Conservation (phyloP, 2,329 filamentous ascomycete genomes). For the Neonectria sp. region DNA sequence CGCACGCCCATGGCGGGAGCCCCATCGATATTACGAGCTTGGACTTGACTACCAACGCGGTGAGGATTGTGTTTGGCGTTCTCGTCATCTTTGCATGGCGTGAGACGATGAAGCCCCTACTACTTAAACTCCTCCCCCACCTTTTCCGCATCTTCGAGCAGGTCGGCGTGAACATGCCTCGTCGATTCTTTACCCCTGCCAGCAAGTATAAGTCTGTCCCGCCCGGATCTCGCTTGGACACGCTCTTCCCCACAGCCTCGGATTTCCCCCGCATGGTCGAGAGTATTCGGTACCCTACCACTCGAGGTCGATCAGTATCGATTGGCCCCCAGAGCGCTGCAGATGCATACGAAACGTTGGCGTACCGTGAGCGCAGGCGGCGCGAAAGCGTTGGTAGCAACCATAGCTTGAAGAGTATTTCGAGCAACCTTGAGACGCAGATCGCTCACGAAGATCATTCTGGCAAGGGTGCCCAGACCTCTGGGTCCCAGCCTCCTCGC, state of each 20-base stretch:
- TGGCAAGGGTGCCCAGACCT: constrained; percentile 58
- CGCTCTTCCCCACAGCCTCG: constrained; percentile 90
- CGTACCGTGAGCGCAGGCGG: constrained; percentile 81
- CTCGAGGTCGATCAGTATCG: constrained; percentile 84
- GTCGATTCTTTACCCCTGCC: constrained; percentile 92
- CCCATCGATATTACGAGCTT: constrained; percentile 77
- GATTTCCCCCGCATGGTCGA: constrained; percentile 88
- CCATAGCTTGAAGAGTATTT: constrained; percentile 61
- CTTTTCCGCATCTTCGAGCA: constrained; percentile 90
- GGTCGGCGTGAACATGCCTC: constrained; percentile 83
- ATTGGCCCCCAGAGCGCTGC: constrained; percentile 96
- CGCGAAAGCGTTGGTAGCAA: constrained; percentile 70
- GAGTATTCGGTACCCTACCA: constrained; percentile 81
- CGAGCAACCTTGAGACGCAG: constrained; percentile 59
- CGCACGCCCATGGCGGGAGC: constrained; percentile 62
- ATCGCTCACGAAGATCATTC: constrained; percentile 57
- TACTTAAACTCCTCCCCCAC: constrained; percentile 85
- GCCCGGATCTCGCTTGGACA: constrained; percentile 79
- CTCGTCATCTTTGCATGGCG: constrained; percentile 91
- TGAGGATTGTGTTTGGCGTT: constrained; percentile 85
- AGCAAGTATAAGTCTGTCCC: constrained; percentile 91
- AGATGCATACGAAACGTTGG: constrained; percentile 95
- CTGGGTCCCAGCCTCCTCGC: constrained; percentile 62
- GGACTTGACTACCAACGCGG: constrained; percentile 74
- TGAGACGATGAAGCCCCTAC: constrained; percentile 86